These are phyloP conservation scores for Curvularia verruculosa DNA, from an alignment of 2,329 filamentous ascomycete species.

Conservation along the genomic window DNA sequence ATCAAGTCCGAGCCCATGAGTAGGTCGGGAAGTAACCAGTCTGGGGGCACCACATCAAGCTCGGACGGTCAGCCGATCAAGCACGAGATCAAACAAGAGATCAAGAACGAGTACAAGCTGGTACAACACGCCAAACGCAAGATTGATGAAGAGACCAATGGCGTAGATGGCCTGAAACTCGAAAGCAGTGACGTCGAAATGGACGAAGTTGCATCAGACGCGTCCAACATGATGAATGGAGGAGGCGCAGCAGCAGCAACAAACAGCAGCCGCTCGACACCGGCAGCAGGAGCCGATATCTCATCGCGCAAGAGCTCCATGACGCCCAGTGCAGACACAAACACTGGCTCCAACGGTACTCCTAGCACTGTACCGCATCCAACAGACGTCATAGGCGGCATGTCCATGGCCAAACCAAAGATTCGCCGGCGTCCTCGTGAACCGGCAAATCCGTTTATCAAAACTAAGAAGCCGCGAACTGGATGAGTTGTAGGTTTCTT, in stretches of 20 bases:
- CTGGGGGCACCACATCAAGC: constrained; percentile 14
- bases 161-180: constrained; percentile 64
- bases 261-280: constrained; percentile 40
- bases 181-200: constrained; percentile 42
- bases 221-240: constrained; percentile 27
- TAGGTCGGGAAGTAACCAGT: constrained; percentile 31
- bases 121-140: constrained; percentile 78
- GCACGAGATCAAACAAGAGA: constrained; percentile 30
- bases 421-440: constrained; percentile 39
- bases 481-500: too few relatives aligned
- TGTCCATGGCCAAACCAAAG: constrained; percentile 40
- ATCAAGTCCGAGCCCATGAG: constrained; percentile 33
- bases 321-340: constrained; percentile 21
- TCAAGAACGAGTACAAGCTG: constrained; percentile 62
- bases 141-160: constrained; percentile 69
- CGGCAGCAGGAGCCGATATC: constrained; percentile 24
- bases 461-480: constrained; percentile 36
- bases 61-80: constrained; percentile 19
- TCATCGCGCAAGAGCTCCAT: constrained; percentile 23
- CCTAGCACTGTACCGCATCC: constrained; percentile 1
- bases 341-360: constrained; percentile 14
- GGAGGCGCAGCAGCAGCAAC: too few relatives aligned
- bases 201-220: constrained; percentile 35
- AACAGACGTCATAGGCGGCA: constrained; percentile 27
- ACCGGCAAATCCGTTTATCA: constrained; percentile 37